Conservation (phyloP, 306 rosid species). For the Mucuna pruriens region DNA sequence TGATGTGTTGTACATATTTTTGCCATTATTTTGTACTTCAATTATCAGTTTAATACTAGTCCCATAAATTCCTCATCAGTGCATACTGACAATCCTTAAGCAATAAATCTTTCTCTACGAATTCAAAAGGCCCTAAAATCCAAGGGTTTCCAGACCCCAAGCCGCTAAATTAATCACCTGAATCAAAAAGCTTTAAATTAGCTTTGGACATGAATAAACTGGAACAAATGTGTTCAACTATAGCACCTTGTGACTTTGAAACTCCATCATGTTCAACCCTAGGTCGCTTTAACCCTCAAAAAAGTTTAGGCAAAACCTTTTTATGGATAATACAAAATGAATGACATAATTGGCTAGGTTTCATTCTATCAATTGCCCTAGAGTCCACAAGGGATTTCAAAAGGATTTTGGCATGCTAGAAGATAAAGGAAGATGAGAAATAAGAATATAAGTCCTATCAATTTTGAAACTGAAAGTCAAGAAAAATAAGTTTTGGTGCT, state of each 20-base stretch:
- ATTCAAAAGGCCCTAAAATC: slow-evolving; percentile 1
- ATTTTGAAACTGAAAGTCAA: neutral
- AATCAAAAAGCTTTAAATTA: slow-evolving; percentile 16
- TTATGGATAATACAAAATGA: slow-evolving; percentile 1
- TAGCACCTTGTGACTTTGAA: slow-evolving; percentile 9
- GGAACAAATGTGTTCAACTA: slow-evolving; percentile 12
- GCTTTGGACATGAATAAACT: slow-evolving; percentile 11
- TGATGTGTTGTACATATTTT: slow-evolving; percentile 10
- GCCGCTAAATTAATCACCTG: neutral
- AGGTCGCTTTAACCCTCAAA: neutral
- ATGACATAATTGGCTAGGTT: slow-evolving; percentile 5
- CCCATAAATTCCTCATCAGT: slow-evolving; percentile 1
- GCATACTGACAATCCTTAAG: neutral
- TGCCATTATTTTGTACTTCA: slow-evolving; percentile 12
- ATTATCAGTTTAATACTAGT: neutral
- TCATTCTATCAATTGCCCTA: neutral
- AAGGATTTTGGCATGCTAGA: slow-evolving; percentile 21
- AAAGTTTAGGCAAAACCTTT: neutral
- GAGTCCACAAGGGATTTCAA: neutral
- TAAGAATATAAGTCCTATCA: neutral
- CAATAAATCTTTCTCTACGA: neutral
- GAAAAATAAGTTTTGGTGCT: neutral
- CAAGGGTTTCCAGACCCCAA: slow-evolving; percentile 19
- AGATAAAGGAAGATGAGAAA: neutral
- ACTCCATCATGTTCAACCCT: neutral